Evolutionary conservation across 768 basidiomycete species (phyloP), one percentile per base, ranked within the genome.

Genomic region (Sporobolomyces pararoseus): DNA sequence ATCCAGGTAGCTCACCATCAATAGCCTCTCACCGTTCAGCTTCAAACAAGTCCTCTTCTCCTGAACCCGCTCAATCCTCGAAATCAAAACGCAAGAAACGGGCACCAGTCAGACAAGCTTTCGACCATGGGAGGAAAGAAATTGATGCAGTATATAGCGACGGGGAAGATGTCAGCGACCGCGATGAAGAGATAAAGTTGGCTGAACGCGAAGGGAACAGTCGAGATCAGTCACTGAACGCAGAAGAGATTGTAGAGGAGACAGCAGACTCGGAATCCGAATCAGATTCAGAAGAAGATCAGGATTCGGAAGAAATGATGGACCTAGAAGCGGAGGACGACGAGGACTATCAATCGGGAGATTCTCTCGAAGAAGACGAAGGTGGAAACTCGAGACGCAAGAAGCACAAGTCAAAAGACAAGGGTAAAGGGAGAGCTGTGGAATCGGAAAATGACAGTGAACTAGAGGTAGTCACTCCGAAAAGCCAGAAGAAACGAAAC

Each of bases 291-390:
- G 58, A 60, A 12, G n/a, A 44, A 3, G 44, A 47, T 16, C 21
- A 27, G 25, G 46, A 61, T 12, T 46, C 42, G 29, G 59, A 61
- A 16, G 59, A 49, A 7, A 61, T 61, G 59, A 27, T 61, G 37
- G 59, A 61, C 46, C 31, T 47, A 27, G 46, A 47, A 34, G 59
- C 59, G 5, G 5, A 9, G 31, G 59, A 61, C 21, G 59, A 61
- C 46, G 59, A 61, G 46, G 46, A 47, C 1, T 61, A 61, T 29
- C 29, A 61, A 35, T 49, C 46, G 9, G 59, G 59, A 49, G 59
- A 61, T 34, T 61, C 59, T 2, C 59, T 47, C 44, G 59, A 61
- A 21, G 59, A 61, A 39, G 46, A 49, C 23, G 37, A 61, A 34
- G 58, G 58, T 13, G 58, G 58, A 25, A 59, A 59, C 21, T 19